These are phyloP conservation scores for Ustilago sp. DNA, from an alignment of 1,284 basidiomycete species.

Conservation along the genomic window DNA sequence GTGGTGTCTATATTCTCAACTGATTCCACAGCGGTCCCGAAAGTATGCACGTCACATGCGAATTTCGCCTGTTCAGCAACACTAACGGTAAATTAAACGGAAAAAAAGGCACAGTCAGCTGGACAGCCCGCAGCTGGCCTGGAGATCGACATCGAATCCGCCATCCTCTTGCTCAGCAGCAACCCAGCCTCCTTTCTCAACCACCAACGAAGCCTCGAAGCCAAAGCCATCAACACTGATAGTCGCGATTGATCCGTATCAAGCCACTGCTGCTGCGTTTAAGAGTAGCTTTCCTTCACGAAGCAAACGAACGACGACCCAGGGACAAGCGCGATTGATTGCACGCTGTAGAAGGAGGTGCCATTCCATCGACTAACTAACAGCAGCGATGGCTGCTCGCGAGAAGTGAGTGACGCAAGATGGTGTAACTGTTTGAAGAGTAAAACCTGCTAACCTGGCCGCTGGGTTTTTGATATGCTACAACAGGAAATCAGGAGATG, in stretches of 20 bases:
- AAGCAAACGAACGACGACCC: background rate
- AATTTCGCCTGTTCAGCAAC: background rate
- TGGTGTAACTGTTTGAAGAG: background rate
- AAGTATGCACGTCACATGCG: slow-evolving; percentile 20
- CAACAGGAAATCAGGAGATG: slow-evolving; percentile 27
- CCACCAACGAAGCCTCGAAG: background rate
- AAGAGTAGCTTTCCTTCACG: background rate
- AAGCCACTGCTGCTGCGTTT: background rate
- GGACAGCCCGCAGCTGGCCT: background rate
- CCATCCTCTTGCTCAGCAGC: background rate
- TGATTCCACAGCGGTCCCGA: background rate
- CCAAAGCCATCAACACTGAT: background rate
- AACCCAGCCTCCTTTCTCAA: background rate
- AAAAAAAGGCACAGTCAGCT: slow-evolving; percentile 9
- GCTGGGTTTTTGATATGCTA: background rate
- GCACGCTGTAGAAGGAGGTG: background rate
- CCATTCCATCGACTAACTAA: background rate
- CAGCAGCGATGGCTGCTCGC: slow-evolving; percentile 33
- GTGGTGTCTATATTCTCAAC: too few species aligned
- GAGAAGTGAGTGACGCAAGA: slow-evolving; percentile 19
- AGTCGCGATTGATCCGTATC: background rate
- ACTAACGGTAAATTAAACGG: background rate
- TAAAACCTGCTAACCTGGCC: background rate
- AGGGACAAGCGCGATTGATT: background rate
- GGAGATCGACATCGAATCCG: slow-evolving; percentile 5